phyloP scores from a whole-genome alignment of 2,329 filamentous ascomycete species.

The Plenodomus lindquistii region DNA sequence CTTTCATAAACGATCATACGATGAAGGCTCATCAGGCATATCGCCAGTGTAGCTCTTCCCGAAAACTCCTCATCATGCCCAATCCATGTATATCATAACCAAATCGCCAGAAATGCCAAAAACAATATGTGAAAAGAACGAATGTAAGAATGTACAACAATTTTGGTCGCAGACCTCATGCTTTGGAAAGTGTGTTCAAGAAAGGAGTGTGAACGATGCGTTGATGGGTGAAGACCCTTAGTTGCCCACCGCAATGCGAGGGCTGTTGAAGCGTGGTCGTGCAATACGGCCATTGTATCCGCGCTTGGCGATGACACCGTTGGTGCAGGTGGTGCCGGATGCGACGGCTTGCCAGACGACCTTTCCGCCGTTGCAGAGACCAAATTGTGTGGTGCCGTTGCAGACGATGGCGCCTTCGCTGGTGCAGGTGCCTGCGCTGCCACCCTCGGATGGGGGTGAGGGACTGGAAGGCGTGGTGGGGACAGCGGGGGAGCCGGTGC shows the following conservation, averaged over 20 bases:
- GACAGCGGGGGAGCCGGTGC: conserved; percentile 14
- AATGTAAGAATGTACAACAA: background rate
- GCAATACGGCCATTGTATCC: conserved; percentile 37
- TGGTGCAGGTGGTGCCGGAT: conserved; percentile 49
- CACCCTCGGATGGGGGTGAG: conserved; percentile 12
- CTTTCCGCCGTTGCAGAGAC: conserved; percentile 49
- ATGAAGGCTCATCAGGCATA: no score
- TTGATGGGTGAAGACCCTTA: background rate
- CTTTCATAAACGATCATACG: no score
- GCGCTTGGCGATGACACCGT: conserved; percentile 46
- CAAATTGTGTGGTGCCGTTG: conserved; percentile 47
- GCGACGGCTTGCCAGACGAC: conserved; percentile 49
- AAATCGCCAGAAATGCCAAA: background rate
- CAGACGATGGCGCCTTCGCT: conserved; percentile 46
- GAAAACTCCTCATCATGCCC: background rate
- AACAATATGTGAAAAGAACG: background rate
- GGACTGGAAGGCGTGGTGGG: conserved; percentile 15
- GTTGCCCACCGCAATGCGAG: background rate
- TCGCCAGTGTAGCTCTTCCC: no score
- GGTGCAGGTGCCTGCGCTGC: conserved; percentile 26
- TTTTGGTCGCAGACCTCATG: background rate
- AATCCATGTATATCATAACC: background rate
- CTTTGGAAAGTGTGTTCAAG: background rate
- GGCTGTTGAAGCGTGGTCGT: conserved; percentile 22
- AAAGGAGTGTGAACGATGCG: background rate